Conservation (phyloP, 2,329 filamentous ascomycete genomes). For the Aspergillus niger region DNA sequence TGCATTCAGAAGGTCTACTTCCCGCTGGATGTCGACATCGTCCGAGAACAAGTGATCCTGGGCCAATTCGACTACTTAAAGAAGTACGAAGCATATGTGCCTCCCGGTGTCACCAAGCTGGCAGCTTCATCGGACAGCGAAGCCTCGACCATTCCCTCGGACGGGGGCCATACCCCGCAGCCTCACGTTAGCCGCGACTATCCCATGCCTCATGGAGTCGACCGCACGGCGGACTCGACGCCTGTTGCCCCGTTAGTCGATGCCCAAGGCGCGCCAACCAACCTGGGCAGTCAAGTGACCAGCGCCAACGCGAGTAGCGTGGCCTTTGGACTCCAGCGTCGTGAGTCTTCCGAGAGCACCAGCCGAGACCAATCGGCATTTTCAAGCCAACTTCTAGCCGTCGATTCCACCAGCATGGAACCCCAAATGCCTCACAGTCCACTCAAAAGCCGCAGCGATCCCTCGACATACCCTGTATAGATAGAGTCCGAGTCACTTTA, state of each 20-base stretch:
- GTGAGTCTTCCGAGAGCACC: background rate
- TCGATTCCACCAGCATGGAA: conserved; percentile 8
- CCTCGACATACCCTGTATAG: conserved; percentile 8
- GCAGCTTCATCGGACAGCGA: background rate
- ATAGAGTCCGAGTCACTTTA: background rate
- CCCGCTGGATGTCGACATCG: conserved; percentile 7
- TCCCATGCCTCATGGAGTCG: background rate
- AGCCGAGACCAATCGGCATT: background rate
- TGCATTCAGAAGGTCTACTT: conserved; percentile 10
- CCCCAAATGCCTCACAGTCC: conserved; percentile 7
- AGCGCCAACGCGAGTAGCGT: conserved; percentile 3
- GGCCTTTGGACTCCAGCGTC: conserved; percentile 5
- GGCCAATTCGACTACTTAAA: conserved; percentile 6
- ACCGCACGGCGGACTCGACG: conserved; percentile 7
- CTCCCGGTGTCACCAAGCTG: conserved; percentile 1
- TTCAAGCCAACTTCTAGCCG: background rate
- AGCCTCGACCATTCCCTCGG: background rate
- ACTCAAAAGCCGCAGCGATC: conserved; percentile 1
- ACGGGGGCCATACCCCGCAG: background rate
- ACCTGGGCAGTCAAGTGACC: conserved; percentile 1
- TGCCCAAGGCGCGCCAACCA: background rate
- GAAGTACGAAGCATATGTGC: conserved; percentile 7
- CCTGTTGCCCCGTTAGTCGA: conserved; percentile 5
- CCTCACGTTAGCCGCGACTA: background rate
- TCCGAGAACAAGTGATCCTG: conserved; percentile 6